Conservation (phyloP, 164 flowering plant species). For the Magnolia changhungtana region DNA sequence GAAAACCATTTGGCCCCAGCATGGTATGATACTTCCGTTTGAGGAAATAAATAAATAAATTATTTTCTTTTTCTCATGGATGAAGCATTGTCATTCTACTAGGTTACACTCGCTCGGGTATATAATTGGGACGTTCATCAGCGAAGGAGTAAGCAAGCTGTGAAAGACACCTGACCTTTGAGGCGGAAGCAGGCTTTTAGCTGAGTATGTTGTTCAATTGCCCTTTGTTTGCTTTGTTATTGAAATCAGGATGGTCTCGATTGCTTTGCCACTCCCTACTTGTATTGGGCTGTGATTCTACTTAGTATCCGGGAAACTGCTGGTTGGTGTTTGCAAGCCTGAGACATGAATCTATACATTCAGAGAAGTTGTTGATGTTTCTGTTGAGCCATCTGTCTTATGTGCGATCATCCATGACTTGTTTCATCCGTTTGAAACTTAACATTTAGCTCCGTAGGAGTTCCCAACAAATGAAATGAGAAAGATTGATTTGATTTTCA, state of each 20-base stretch:
- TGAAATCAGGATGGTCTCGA: neutral
- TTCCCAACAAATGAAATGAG: too few species aligned
- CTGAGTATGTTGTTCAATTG: neutral
- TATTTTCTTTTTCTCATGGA: neutral
- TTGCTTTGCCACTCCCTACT: neutral
- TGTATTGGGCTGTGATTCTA: neutral
- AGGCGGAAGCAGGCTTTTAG: neutral
- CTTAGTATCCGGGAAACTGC: neutral
- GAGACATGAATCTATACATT: neutral
- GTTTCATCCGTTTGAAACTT: neutral
- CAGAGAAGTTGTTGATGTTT: neutral
- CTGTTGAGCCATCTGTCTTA: neutral
- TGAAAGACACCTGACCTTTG: slow-evolving; percentile 27
- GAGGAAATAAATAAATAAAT: slow-evolving; percentile 3
- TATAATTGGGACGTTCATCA: slow-evolving; percentile 99
- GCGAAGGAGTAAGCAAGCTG: slow-evolving; percentile 56
- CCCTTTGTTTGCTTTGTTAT: neutral
- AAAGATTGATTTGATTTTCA: too few species aligned
- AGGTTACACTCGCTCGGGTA: slow-evolving; percentile 97
- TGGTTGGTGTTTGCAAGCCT: neutral
- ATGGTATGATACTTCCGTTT: neutral
- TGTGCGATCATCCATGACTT: neutral
- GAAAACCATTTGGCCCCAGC: too few species aligned
- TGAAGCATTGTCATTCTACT: neutral
- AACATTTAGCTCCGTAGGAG: too few species aligned